phyloP scores from a whole-genome alignment of 2,329 filamentous ascomycete genomes.

The Echinosphaeria canescens region DNA sequence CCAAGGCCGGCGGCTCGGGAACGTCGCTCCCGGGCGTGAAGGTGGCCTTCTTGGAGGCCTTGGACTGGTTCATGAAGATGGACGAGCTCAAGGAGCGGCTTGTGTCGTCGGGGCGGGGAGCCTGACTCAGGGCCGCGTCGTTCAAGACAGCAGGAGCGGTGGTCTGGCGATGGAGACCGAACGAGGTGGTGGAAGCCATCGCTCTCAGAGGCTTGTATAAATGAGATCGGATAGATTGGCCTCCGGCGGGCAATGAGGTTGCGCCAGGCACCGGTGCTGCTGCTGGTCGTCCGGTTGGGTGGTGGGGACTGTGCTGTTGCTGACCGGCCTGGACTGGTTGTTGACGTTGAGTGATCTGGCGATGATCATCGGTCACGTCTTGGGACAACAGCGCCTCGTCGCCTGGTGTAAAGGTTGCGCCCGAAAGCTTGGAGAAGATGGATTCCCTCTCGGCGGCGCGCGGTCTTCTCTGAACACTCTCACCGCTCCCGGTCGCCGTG shows the following conservation, averaged over 20 bases:
- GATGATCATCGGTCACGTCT: too few relatives aligned
- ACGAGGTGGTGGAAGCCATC: background rate
- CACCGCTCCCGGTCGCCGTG: too few relatives aligned
- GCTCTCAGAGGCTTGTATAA: too few relatives aligned
- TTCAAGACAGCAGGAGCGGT: constrained; percentile 5
- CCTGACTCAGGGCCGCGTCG: too few relatives aligned
- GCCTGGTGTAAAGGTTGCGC: background rate
- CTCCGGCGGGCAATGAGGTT: too few relatives aligned
- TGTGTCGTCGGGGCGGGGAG: constrained; percentile 1
- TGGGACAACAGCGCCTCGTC: background rate
- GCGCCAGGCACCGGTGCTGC: too few relatives aligned
- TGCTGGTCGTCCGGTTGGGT: too few relatives aligned
- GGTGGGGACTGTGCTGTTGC: too few relatives aligned
- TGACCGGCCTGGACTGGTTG: too few relatives aligned
- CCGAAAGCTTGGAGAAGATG: background rate
- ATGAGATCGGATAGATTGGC: too few relatives aligned
- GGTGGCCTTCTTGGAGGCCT: constrained; percentile 15
- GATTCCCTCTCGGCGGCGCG: constrained; percentile 6
- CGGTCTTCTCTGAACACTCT: too few relatives aligned
- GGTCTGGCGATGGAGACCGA: constrained; percentile 3
- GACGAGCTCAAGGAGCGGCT: constrained; percentile 7
- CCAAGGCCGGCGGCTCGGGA: constrained; percentile 20
- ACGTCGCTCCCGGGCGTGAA: constrained; percentile 13
- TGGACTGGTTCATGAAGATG: constrained; percentile 22
- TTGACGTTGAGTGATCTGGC: too few relatives aligned